Base-by-base conservation (phyloP, 345 rosid genomes). In the Acer saccharum region DNA sequence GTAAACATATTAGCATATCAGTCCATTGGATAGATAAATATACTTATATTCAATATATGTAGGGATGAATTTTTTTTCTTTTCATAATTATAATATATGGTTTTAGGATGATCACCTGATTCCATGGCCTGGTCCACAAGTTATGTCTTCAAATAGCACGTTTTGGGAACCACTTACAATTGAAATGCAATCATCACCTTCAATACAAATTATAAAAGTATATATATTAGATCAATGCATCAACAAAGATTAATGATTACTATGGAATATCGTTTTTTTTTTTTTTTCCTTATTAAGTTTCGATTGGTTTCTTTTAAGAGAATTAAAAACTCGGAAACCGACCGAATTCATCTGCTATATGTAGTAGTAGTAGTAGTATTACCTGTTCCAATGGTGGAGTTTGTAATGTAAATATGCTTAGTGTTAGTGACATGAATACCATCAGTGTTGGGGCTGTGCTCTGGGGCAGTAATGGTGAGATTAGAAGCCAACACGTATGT, bases 131-230 rank as follows among this genome's bases (percentile, higher is more conserved):
- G 93, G 92, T 44, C 96, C 96, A 62, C 93, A 91, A 4, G 86
- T 85, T 41, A 90, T 88, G 78, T 75, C 76, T 35, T 48, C 61
- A 62, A 85, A 91, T 78, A 81, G 63, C 62, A 91, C 92, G 77
- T 85, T 81, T 43, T 86, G 64, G 27, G 92, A 89, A 32, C 89
- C 96, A 46, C 77, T 85, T 54, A 81, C 92, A 29, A 88, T 89
- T 25, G 93, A 90, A 77, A 95, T 85, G 65, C 98, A 95, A 82
- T 92, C 98, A 80, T 95, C 99, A 52, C 98, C 98, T 94, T 69
- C 57, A 67, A 17, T 25, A 6, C 0, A 68, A 10, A 68, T 35
- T 35, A 43, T 8, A 61, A 3, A 17, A 10, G 43, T n/a, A 10
- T 52, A 32, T 32, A 32, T n/a, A 29, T 57, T 64, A 61, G 4